Evolutionary conservation across 495 filamentous ascomycete genomes (phyloP).

Genomic region (Aspergillus indologenus): DNA sequence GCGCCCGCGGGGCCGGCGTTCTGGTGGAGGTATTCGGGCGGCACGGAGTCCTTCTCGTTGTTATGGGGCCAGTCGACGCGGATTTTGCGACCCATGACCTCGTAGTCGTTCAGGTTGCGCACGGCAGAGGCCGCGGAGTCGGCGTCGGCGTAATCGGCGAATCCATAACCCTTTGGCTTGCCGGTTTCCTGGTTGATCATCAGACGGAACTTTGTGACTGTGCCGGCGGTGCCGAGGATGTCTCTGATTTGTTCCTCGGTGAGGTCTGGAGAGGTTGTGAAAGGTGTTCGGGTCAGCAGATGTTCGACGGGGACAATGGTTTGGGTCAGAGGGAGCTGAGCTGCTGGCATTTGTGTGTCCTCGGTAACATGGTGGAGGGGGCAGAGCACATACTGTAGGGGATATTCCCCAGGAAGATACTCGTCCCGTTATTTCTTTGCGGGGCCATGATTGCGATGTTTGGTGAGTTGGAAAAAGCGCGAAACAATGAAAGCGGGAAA

Average conservation of each 20-base stretch:
- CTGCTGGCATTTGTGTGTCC: background rate
- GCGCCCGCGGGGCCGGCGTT: too few relatives aligned
- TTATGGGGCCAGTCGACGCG: conserved; percentile 95
- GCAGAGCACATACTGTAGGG: conserved; percentile 52
- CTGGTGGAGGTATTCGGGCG: conserved; percentile 42
- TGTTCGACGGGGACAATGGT: background rate
- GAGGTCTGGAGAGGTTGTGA: conserved; percentile 54
- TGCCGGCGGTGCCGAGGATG: conserved; percentile 82
- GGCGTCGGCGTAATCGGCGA: conserved; percentile 85
- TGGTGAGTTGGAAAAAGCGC: conserved; percentile 6
- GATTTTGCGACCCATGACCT: conserved; percentile 92
- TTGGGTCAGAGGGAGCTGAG: background rate
- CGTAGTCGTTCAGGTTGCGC: conserved; percentile 92
- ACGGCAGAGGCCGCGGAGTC: conserved; percentile 93
- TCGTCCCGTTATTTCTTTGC: conserved; percentile 56
- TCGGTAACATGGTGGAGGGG: background rate
- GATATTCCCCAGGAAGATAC: conserved; percentile 84
- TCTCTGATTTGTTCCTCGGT: conserved; percentile 93
- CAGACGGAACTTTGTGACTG: conserved; percentile 87
- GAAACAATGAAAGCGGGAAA: conserved; percentile 1
- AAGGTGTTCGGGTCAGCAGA: background rate
- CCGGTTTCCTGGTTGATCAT: conserved; percentile 96
- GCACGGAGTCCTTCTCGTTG: conserved; percentile 70
- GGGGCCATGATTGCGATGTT: conserved; percentile 47
- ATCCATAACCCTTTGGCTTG: conserved; percentile 92